Evolutionary conservation across 257 asterid genomes (phyloP).

Genomic region (Scutellaria galericulata): DNA sequence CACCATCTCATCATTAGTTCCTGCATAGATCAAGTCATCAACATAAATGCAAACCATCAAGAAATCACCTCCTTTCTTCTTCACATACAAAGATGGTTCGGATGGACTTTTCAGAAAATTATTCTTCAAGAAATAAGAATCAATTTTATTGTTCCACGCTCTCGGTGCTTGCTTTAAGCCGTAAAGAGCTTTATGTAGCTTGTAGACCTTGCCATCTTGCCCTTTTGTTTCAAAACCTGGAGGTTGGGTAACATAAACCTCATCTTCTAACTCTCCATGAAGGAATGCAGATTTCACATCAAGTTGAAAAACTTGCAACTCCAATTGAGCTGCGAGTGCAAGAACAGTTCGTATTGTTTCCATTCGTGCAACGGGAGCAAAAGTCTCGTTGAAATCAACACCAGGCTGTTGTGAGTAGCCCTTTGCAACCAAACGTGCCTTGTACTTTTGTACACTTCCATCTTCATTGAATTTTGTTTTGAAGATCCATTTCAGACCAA

Average conservation of each 20-base stretch:
- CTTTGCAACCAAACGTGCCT: slow-evolving; percentile 1
- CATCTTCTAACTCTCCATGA: not conserved
- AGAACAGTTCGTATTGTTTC: slow-evolving; percentile 10
- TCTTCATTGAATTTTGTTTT: slow-evolving; percentile 20
- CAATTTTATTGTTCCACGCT: not conserved
- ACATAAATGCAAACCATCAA: slow-evolving; percentile 11
- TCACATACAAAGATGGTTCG: not conserved
- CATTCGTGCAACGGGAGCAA: not conserved
- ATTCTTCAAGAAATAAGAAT: not conserved
- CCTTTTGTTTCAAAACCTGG: not conserved
- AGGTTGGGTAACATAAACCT: not conserved
- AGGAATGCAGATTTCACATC: slow-evolving; percentile 9
- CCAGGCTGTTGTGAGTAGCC: not conserved
- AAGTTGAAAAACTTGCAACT: not conserved
- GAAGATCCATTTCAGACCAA: slow-evolving; percentile 6
- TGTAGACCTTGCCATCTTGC: not conserved
- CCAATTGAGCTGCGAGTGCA: not conserved
- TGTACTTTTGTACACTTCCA: not conserved
- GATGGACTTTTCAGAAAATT: not conserved
- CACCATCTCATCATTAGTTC: not conserved
- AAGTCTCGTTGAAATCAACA: not conserved
- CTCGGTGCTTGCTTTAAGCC: not conserved
- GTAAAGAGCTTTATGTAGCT: not conserved
- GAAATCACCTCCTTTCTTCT: not conserved
- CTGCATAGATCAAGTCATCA: slow-evolving; percentile 7